Evolutionary conservation across 2,329 filamentous ascomycete genomes (phyloP).

Genomic region (Pseudogymnoascus sp.): DNA sequence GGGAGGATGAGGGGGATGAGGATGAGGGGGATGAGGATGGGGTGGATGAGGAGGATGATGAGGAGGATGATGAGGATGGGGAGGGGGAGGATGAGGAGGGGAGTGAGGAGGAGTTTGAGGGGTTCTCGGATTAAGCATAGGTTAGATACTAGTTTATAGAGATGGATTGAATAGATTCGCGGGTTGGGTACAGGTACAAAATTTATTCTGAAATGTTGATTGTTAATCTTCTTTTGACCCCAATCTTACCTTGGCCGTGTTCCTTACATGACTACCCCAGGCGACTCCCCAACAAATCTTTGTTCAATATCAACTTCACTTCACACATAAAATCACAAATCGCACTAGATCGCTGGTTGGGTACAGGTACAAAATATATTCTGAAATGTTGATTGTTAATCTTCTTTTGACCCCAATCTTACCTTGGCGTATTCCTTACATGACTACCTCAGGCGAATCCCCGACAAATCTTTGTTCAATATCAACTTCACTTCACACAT

Average conservation of each 20-base stretch:
- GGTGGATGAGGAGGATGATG: slow-evolving; percentile 35
- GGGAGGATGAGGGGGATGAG: slow-evolving; percentile 31
- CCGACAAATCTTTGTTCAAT: neutral
- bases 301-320: neutral
- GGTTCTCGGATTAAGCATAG: slow-evolving; percentile 38
- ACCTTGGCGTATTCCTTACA: no score
- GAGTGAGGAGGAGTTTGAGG: slow-evolving; percentile 47
- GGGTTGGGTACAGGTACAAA: neutral
- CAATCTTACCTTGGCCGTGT: neutral
- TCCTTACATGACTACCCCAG: no score
- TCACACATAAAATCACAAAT: neutral
- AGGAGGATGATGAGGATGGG: slow-evolving; percentile 34
- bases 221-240: neutral
- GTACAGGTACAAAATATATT: neutral
- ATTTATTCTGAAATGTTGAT: neutral
- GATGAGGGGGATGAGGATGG: slow-evolving; percentile 33
- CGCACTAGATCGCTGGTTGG: neutral
- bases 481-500: neutral
- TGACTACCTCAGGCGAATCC: neutral
- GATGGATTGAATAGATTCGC: neutral
- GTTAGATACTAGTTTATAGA: neutral
- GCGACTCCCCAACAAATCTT: neutral
- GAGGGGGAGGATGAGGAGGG: slow-evolving; percentile 34
- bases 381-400: neutral
- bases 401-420: neutral